A percentile compares a stretch with the other conserved stretches of the same genome.
Conservation (phyloP, 164 flowering plant species). For the Paratinospora sagittata region DNA sequence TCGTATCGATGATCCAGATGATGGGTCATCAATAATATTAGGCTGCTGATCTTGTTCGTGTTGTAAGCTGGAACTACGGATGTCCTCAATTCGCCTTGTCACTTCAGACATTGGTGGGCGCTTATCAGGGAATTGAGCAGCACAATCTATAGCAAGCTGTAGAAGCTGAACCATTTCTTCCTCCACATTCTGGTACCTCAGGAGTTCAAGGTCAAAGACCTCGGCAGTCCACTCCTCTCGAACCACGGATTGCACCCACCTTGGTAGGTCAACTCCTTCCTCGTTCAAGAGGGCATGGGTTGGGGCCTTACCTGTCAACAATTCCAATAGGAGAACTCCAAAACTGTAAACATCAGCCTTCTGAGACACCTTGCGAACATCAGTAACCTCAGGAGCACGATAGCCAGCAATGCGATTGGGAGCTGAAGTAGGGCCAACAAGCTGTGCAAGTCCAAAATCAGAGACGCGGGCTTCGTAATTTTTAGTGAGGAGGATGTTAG, state of each 20-base stretch:
- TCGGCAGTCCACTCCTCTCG: conserved; percentile 78
- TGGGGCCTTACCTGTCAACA: conserved; percentile 86
- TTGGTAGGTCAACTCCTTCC: conserved; percentile 86
- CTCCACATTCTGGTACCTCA: conserved; percentile 73
- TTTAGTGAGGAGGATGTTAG: conserved; percentile 71
- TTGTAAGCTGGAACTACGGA: conserved; percentile 33
- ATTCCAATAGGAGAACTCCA: conserved; percentile 72
- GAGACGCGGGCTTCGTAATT: conserved; percentile 72
- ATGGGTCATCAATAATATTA: conserved; percentile 15
- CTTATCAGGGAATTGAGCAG: conserved; percentile 68
- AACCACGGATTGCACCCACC: conserved; percentile 89
- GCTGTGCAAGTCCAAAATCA: conserved; percentile 71
- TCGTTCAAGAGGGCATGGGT: conserved; percentile 61
- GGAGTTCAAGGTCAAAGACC: conserved; percentile 79
- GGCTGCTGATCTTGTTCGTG: conserved; percentile 17
- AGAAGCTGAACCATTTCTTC: conserved; percentile 85
- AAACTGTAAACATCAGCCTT: conserved; percentile 95
- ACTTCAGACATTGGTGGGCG: conserved; percentile 77
- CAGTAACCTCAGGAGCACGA: conserved; percentile 89
- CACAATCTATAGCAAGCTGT: conserved; percentile 70
- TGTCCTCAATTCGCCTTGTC: conserved; percentile 48
- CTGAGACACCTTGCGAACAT: conserved; percentile 63
- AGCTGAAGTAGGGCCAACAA: conserved; percentile 45
- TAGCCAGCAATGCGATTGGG: conserved; percentile 77
- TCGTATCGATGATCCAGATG: conserved; percentile 25